These are phyloP conservation scores for Cryptococcus depauperatus DNA, from an alignment of 1,284 basidiomycete species.

Conservation along the genomic window DNA sequence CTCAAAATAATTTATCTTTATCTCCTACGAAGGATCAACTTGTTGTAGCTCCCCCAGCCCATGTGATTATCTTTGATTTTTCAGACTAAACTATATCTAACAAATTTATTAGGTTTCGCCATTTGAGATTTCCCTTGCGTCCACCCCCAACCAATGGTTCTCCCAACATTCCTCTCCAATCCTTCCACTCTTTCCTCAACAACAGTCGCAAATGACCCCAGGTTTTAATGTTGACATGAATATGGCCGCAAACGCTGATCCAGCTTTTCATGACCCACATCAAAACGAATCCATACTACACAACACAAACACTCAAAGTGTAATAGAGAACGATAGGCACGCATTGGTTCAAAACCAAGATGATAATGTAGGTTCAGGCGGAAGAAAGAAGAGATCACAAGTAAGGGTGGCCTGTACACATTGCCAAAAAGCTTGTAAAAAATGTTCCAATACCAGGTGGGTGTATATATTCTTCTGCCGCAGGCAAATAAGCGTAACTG, in stretches of 20 bases:
- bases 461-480: slow-evolving; percentile 1
- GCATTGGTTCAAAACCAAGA: not conserved
- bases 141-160: too few species aligned
- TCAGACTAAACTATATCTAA: too few species aligned
- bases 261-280: not conserved
- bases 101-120: too few species aligned
- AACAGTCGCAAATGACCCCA: too few species aligned
- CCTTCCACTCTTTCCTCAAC: too few species aligned
- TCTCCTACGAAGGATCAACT: not conserved
- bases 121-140: too few species aligned
- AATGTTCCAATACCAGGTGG: slow-evolving; percentile 38
- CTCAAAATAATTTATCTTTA: slow-evolving; percentile 6
- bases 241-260: not conserved
- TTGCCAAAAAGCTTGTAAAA: slow-evolving; percentile 43
- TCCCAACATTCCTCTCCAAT: too few species aligned
- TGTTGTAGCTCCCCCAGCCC: not conserved
- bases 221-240: not conserved
- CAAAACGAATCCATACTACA: too few species aligned
- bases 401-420: slow-evolving; percentile 39
- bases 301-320: not conserved
- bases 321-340: not conserved
- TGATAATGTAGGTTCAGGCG: slow-evolving; percentile 1
- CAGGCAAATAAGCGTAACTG: not conserved
- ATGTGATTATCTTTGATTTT: not conserved
- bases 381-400: slow-evolving; percentile 30